Base-by-base conservation (phyloP, 2,329 filamentous ascomycete genomes). In the Penicillium psychrosexuale region DNA sequence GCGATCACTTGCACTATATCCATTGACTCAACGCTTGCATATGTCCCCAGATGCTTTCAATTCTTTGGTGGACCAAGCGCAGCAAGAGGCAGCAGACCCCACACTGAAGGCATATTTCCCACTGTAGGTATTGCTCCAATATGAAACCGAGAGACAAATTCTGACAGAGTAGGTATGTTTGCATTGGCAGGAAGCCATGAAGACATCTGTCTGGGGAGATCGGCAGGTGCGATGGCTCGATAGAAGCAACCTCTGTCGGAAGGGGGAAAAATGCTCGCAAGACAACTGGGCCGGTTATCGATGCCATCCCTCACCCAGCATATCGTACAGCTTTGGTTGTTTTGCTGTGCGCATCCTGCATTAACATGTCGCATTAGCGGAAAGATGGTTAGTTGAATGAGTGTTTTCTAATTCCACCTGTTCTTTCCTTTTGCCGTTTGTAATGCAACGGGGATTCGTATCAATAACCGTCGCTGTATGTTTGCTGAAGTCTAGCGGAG, bases 41-140 rank as follows among this genome's bases (percentile, higher is more conserved):
- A 77, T 80, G 75, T 62, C 71, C 19, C 57, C 68, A 38, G 60
- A 72, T 24, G 70, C 71, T 27, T 73, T 78, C 48, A 63, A 72
- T 39, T 58, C 59, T 8, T 59, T 78, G 56, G 67, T 76, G 38
- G 60, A 66, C 5, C 64, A 67, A 47, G 76, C 76, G 31, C 68
- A 69, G 39, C 58, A 65, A 47, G 76, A 78, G 55, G 75, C 72
- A 28, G 65, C 65, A 34, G 67, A 73, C 38, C 64, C 56, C 33
- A 64, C 61, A 15, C 47, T 78, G 38, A 78, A 77, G 53, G 70
- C 76, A 56, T 78, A 78, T 60, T 76, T 78, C 53, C 76, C 76
- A 33, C 57, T 78, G 76, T 78, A 62, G 58, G 76, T 70, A 24
- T 19, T 27, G n/a, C 12, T 9, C 6, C 17, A 12, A 42, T 13